phyloP scores from a whole-genome alignment of 306 rosid species.

The Cucurbita argyrosperma region DNA sequence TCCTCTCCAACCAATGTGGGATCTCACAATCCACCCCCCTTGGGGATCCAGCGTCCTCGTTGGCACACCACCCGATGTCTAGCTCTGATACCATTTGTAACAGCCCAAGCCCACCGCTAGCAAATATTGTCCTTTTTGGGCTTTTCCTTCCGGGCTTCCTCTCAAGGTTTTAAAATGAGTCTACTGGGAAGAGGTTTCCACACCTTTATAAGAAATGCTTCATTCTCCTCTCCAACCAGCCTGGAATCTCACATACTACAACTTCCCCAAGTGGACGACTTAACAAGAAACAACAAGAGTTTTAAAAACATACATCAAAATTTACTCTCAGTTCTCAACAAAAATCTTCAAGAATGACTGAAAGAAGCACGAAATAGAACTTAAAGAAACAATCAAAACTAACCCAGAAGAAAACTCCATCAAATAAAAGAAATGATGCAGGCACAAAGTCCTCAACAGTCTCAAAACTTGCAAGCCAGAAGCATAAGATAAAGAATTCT shows the following conservation, averaged over 20 bases:
- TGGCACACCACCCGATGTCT: no score
- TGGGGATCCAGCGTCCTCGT: no score
- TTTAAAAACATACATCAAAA: neutral
- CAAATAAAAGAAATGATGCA: neutral
- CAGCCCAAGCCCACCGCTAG: no score
- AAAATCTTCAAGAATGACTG: neutral
- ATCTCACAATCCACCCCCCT: no score
- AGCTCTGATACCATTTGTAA: no score
- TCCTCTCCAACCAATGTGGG: no score
- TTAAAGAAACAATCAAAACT: neutral
- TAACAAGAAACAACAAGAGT: neutral
- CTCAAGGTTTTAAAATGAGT: no score
- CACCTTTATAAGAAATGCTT: no score
- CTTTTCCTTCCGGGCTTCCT: no score
- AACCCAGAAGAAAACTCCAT: neutral
- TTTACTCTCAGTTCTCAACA: neutral
- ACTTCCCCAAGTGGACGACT: neutral
- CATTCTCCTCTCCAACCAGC: no score
- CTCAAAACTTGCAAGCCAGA: neutral
- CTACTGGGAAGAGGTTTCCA: no score
- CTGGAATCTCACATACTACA: neutral
- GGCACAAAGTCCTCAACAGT: neutral
- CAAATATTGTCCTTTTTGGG: no score
- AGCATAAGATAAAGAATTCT: neutral
- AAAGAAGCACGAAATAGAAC: neutral